phyloP scores from a whole-genome alignment of 164 flowering plant genomes.

The Kalanchoe fedtschenkoi region DNA sequence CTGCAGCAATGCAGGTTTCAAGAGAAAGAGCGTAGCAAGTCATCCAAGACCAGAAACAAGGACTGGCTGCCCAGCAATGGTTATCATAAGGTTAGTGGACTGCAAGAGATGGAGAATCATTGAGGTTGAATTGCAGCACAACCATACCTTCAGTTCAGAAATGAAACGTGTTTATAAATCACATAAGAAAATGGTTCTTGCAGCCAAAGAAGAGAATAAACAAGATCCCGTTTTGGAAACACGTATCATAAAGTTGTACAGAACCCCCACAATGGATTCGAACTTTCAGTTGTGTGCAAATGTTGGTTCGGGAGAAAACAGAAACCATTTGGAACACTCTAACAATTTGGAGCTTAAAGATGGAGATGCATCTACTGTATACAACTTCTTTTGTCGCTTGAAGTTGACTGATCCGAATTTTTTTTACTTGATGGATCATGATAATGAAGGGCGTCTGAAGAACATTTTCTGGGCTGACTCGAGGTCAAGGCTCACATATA shows the following conservation, averaged over 20 bases:
- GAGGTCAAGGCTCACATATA: slow-evolving; percentile 24
- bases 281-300: slow-evolving; percentile 11
- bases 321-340: slow-evolving; percentile 18
- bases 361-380: slow-evolving; percentile 32
- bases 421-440: slow-evolving; percentile 35
- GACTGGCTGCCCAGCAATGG: slow-evolving; percentile 48
- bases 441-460: slow-evolving; percentile 26
- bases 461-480: slow-evolving; percentile 46
- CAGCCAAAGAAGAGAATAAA: slow-evolving; percentile 21
- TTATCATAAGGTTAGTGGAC: slow-evolving; percentile 27
- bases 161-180: slow-evolving; percentile 29
- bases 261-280: slow-evolving; percentile 18
- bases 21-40: slow-evolving; percentile 35
- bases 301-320: slow-evolving; percentile 13
- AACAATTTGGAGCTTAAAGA: slow-evolving; percentile 31
- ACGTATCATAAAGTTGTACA: slow-evolving; percentile 27
- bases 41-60: slow-evolving; percentile 41
- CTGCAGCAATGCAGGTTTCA: slow-evolving; percentile 47
- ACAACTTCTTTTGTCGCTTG: slow-evolving; percentile 35
- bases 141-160: slow-evolving; percentile 31
- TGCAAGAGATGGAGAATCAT: slow-evolving; percentile 35
- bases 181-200: slow-evolving; percentile 29
- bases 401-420: slow-evolving; percentile 30
- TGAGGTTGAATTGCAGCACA: slow-evolving; percentile 38
- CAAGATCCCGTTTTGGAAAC: slow-evolving; percentile 20